These are phyloP conservation scores for Ascochyta koolunga DNA, from an alignment of 2,329 filamentous ascomycete genomes.

Conservation along the genomic window DNA sequence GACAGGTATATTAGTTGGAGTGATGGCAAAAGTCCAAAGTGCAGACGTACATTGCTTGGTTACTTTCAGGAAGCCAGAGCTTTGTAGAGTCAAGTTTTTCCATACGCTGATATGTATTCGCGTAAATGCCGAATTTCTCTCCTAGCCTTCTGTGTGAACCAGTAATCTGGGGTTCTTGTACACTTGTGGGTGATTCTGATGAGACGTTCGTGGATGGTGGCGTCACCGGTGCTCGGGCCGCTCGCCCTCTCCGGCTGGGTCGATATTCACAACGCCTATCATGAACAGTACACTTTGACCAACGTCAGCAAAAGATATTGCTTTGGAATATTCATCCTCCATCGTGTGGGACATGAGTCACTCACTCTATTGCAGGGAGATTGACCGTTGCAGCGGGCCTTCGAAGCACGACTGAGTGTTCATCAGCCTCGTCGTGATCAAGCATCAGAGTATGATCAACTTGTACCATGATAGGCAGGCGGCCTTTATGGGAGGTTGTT, in stretches of 20 bases:
- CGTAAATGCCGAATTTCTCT: neutral
- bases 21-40: neutral
- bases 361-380: constrained; percentile 12
- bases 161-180: neutral
- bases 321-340: too few species aligned
- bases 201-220: neutral
- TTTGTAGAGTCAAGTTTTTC: neutral
- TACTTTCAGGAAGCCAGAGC: neutral
- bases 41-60: neutral
- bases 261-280: constrained; percentile 4
- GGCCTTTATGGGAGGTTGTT: constrained; percentile 9
- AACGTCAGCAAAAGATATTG: neutral
- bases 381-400: constrained; percentile 12
- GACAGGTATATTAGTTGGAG: neutral
- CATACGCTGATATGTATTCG: neutral
- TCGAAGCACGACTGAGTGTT: constrained; percentile 7
- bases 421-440: neutral
- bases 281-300: neutral
- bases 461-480: constrained; percentile 16
- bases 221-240: constrained; percentile 6
- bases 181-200: neutral
- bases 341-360: neutral
- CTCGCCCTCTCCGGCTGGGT: constrained; percentile 8
- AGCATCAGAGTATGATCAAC: too few species aligned
- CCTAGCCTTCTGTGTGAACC: neutral